A percentile compares a stretch with the other conserved stretches of the same genome.
Conservation (phyloP, 805 yeast genomes). For the Hanseniaspora taiwanica region DNA sequence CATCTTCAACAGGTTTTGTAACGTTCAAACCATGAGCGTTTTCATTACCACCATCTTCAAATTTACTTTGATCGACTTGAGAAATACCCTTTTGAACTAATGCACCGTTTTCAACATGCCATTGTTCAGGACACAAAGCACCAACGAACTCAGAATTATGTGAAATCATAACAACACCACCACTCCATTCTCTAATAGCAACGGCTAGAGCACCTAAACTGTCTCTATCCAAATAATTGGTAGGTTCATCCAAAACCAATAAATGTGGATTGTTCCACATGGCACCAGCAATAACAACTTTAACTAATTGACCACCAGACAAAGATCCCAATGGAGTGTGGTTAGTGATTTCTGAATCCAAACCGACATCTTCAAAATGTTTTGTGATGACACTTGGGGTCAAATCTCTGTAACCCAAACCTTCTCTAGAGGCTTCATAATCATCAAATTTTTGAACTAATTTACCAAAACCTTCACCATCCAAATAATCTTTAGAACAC, state of each 20-base stretch:
- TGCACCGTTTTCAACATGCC: constrained; percentile 90
- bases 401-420: constrained; percentile 93
- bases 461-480: constrained; percentile 79
- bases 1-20: constrained; percentile 34
- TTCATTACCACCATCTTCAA: constrained; percentile 62
- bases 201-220: constrained; percentile 94
- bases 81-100: constrained; percentile 74
- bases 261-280: constrained; percentile 99
- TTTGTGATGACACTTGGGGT: constrained; percentile 85
- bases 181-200: constrained; percentile 95
- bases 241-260: constrained; percentile 94
- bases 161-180: constrained; percentile 97
- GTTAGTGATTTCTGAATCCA: constrained; percentile 96
- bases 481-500: constrained; percentile 72
- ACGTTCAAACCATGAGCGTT: constrained; percentile 36
- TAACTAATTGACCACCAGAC: constrained; percentile 96
- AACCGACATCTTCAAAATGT: constrained; percentile 94
- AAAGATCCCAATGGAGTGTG: constrained; percentile 94
- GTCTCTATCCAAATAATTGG: constrained; percentile 95
- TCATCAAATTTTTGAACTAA: constrained; percentile 94
- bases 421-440: constrained; percentile 98
- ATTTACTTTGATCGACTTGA: constrained; percentile 62
- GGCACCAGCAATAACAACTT: constrained; percentile 98
- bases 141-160: constrained; percentile 96
- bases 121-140: constrained; percentile 95